Conservation (phyloP, 2,329 filamentous ascomycete species). For the Pseudogymnoascus sp. region DNA sequence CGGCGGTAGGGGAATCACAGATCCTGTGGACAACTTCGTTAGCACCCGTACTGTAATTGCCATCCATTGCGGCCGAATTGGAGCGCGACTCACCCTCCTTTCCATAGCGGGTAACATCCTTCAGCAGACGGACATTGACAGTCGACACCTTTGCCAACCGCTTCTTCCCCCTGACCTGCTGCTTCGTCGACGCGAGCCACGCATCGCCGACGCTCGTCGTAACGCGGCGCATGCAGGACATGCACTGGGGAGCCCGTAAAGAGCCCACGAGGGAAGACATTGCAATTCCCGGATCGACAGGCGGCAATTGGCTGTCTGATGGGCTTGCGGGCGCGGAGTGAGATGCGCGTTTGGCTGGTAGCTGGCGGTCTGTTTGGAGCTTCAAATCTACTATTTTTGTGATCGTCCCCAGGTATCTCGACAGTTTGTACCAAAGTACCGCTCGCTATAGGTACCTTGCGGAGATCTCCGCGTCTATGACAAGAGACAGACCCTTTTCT, state of each 20-base stretch:
- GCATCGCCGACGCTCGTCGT: slow-evolving; percentile 17
- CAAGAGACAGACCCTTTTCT: not conserved
- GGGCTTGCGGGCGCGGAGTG: not conserved
- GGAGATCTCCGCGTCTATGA: not conserved
- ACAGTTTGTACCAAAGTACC: not conserved
- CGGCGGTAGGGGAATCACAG: slow-evolving; percentile 41
- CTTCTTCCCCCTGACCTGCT: slow-evolving; percentile 36
- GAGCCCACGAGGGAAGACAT: slow-evolving; percentile 10
- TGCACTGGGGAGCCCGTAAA: slow-evolving; percentile 9
- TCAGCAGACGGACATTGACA: slow-evolving; percentile 42
- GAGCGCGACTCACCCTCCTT: slow-evolving; percentile 30
- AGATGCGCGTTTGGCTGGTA: not conserved
- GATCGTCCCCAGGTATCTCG: not conserved
- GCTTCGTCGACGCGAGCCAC: slow-evolving; percentile 16
- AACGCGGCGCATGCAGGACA: slow-evolving; percentile 18
- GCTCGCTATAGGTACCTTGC: not conserved
- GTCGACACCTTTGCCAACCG: slow-evolving; percentile 34
- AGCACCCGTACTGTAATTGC: slow-evolving; percentile 19
- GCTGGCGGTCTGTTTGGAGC: not conserved
- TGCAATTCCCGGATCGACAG: not conserved
- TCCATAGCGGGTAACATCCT: slow-evolving; percentile 45
- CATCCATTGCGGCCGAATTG: not conserved
- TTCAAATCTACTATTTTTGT: not conserved
- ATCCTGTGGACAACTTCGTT: slow-evolving; percentile 30
- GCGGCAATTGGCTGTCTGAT: not conserved